Conservation (phyloP, 2,329 filamentous ascomycete species). For the Diaporthe vexans region DNA sequence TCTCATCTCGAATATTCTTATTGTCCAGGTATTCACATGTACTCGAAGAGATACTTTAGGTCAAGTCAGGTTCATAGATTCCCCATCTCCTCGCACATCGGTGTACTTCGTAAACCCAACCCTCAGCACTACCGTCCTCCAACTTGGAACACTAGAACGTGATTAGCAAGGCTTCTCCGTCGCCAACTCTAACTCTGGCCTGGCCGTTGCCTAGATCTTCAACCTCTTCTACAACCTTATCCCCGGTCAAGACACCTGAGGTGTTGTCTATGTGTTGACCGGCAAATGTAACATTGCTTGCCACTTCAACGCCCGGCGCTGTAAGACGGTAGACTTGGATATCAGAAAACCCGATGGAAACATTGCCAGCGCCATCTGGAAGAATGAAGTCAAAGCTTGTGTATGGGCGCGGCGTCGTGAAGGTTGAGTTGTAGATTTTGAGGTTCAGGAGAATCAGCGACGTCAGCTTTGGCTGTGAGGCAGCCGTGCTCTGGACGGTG, state of each 20-base stretch:
- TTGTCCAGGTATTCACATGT: background rate
- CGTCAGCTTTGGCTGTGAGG: conserved; percentile 2
- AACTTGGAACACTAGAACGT: background rate
- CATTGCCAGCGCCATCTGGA: background rate
- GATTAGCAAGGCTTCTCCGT: conserved; percentile 10
- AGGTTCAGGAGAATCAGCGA: conserved; percentile 29
- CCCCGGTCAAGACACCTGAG: background rate
- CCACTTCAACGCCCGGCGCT: conserved; percentile 24
- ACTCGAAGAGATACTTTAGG: too few species aligned
- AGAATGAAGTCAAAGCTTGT: conserved; percentile 9
- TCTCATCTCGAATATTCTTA: background rate
- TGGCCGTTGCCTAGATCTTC: conserved; percentile 1
- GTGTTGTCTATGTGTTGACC: conserved; percentile 28
- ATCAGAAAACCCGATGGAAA: background rate
- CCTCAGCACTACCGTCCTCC: background rate
- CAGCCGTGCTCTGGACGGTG: background rate
- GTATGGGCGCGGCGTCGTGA: conserved; percentile 8
- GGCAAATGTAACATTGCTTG: conserved; percentile 29
- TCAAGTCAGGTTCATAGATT: background rate
- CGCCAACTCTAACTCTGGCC: background rate
- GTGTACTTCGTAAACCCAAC: background rate
- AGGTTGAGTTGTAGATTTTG: conserved; percentile 28
- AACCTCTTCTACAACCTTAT: background rate
- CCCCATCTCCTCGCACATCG: background rate
- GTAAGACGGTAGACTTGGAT: conserved; percentile 22